Base-by-base conservation (phyloP, 805 yeast genomes). In the Tetrapisispora arboricola region DNA sequence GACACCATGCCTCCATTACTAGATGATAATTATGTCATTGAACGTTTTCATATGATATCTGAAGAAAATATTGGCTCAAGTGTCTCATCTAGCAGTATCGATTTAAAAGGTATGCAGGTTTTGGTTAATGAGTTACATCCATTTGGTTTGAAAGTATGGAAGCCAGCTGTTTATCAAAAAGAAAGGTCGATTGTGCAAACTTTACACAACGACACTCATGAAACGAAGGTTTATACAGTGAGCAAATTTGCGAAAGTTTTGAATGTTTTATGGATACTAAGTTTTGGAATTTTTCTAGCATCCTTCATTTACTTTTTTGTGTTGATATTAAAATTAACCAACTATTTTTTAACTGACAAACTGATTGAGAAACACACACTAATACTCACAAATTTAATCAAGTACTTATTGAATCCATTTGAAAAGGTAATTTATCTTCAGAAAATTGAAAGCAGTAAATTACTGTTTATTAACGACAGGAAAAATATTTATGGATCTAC, bases 61-160 rank as follows among this genome's bases (percentile, higher is more conserved):
- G 32, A 36, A 13, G 39, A 36, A 36, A 28, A 25, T 17, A 17
- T 28, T n/a, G 21, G n/a, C 4, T 36, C 39, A 11, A 27, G 27
- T 15, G 32, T 27, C 5, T 36, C 39, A 2, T 27, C 32, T 84
- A 90, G 95, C 5, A 70, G 36, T 12, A 8, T 30, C 11, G 34
- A 30, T 16, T 27, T 90, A 39, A 71, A 90, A 45, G 95, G 87
- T 50, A 78, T 96, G 49, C 98, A 92, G 61, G 87, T 84, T 50
- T 96, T 97, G n/a, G 92, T 92, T 56, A 92, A 92, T 57, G 79
- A 83, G 38, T 86, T 96, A 6, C 98, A 92, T 67, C 98, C 98
- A 1, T 92, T 92, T 56, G 98, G 98, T 70, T 87, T 92, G 36
- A 81, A 95, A 60, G 84, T 92, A 51, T 92, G 98, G 98, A 92